Evolutionary conservation across 2,329 filamentous ascomycete genomes (phyloP), one percentile per base, ranked within the genome.

Genomic region (Penicillium sp.): DNA sequence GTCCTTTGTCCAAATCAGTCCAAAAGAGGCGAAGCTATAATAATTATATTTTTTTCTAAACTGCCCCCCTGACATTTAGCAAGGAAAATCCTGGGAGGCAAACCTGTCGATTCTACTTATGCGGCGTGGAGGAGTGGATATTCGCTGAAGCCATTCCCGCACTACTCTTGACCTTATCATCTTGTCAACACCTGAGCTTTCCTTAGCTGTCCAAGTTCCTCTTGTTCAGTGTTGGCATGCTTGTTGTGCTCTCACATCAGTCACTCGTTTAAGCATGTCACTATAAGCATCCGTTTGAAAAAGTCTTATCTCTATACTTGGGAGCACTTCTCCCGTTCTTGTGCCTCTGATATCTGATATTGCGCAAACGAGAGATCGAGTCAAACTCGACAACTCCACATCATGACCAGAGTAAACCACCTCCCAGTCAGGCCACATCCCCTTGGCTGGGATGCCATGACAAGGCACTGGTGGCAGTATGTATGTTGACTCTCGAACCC

Each of bases 391-490:
- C 19, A 25, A 18, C 14, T 39, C 45, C 40, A 25, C 14, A 68
- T 31, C 18, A 49, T 70, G 66, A 54, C 54, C 9, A 31, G 60
- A 41, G 67, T 68, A 41, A 18, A 46, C 0, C 14, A 14, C 25
- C 59, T 68, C 25, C 28, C 59, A 11, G 61, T 64, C 22, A 40
- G 7, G 47, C 30, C 47, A 36, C 49, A 55, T 16, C 54, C 65
- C 36, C 52, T 71, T n/a, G 64, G 64, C 42, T 72, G 70, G 68
- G 46, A 57, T 38, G 41, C 55, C 11, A 69, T 73, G 66, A 68
- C 58, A 43, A 45, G 57, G 6, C 56, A 71, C 51, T 75, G 71
- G 72, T 74, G 72, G 72, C 70, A 73, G 52, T 68, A 65, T 63
- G 72, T 74, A 60, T 52, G 66, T 64, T 38, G 19, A 18, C 43